These are phyloP conservation scores for Dendrobium nobile DNA, from an alignment of 106 monocot species.

Conservation along the genomic window DNA sequence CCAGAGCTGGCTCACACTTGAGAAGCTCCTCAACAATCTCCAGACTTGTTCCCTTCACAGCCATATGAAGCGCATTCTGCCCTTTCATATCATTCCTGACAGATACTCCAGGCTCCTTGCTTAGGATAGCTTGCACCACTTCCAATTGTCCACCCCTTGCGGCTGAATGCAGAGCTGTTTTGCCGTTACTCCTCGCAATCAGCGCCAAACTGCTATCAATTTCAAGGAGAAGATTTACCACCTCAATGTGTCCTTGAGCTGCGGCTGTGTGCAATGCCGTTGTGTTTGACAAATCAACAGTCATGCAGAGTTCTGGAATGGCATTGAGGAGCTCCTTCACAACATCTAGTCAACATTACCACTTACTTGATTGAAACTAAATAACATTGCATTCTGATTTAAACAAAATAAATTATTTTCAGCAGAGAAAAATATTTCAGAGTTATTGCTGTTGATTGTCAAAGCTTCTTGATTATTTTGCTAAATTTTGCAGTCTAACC, in stretches of 20 bases:
- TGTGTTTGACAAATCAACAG: conserved; percentile 9
- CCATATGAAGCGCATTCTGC: conserved; percentile 17
- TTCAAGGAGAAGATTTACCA: conserved; percentile 9
- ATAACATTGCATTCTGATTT: neutral
- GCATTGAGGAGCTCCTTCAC: conserved; percentile 6
- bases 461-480: too few species aligned
- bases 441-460: too few species aligned
- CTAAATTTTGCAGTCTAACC: too few species aligned
- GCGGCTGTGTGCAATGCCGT: conserved; percentile 10
- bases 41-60: conserved; percentile 15
- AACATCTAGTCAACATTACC: conserved; percentile 11
- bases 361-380: neutral
- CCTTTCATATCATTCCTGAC: conserved; percentile 7
- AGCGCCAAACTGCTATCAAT: conserved; percentile 3
- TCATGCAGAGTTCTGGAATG: conserved; percentile 7
- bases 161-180: neutral
- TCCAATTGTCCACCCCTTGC: neutral
- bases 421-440: too few species aligned
- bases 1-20: conserved; percentile 12
- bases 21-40: conserved; percentile 22
- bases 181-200: conserved; percentile 1
- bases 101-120: neutral
- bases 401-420: too few species aligned
- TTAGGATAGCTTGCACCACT: neutral
- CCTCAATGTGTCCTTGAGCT: conserved; percentile 2